These are phyloP conservation scores for Phytophthora rubi DNA, from an alignment of 352 stramenopile species.

Conservation along the genomic window DNA sequence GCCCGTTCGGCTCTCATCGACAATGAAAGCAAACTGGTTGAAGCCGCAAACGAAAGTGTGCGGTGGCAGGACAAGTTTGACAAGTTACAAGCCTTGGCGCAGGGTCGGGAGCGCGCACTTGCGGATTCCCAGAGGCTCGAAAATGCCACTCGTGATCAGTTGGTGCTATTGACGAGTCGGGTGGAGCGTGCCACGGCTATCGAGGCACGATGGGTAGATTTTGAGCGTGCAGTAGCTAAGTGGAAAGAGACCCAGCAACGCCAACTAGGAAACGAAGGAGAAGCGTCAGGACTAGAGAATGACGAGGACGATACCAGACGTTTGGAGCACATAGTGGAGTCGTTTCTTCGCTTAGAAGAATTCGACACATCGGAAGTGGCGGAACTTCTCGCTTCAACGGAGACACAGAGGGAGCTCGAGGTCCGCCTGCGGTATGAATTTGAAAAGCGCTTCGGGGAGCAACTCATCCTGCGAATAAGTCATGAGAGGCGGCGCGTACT, in stretches of 20 bases:
- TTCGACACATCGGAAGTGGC: neutral
- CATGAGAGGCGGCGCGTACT: constrained; percentile 65
- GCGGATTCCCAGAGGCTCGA: constrained; percentile 45
- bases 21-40: constrained; percentile 40
- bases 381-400: constrained; percentile 2
- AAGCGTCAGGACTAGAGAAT: neutral
- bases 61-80: constrained; percentile 50
- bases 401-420: constrained; percentile 34
- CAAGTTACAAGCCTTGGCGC: constrained; percentile 49
- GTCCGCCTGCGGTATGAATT: constrained; percentile 53
- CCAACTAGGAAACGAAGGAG: neutral
- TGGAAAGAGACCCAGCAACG: constrained; percentile 19
- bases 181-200: constrained; percentile 19
- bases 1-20: constrained; percentile 47
- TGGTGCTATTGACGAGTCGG: constrained; percentile 33
- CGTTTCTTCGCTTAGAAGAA: constrained; percentile 26
- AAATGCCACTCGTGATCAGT: constrained; percentile 34
- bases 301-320: neutral
- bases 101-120: constrained; percentile 38
- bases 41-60: constrained; percentile 40
- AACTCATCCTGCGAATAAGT: constrained; percentile 59
- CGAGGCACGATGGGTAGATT: constrained; percentile 13
- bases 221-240: constrained; percentile 29
- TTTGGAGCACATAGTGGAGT: constrained; percentile 30
- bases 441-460: constrained; percentile 56